Percentiles rank a stretch among this genome's conserved stretches.
These are phyloP conservation scores for Zygoascus ofunaensis DNA, from an alignment of 805 yeast genomes.

Conservation along the genomic window DNA sequence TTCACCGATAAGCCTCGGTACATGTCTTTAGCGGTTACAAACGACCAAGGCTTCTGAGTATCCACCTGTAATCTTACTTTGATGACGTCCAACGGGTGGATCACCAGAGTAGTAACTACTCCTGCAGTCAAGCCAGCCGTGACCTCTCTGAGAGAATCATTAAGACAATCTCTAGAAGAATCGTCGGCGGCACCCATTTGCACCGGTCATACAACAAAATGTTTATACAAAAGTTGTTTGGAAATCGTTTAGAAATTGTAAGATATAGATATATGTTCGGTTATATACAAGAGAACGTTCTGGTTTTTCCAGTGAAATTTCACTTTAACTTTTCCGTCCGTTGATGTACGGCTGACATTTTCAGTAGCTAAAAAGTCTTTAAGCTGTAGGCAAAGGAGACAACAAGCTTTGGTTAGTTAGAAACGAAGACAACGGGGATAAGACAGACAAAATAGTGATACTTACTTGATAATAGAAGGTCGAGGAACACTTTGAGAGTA, in stretches of 20 bases:
- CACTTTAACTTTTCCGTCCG: too few relatives aligned
- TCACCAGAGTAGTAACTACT: slow-evolving; percentile 60
- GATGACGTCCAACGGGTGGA: slow-evolving; percentile 84
- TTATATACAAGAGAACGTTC: too few relatives aligned
- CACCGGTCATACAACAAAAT: too few relatives aligned
- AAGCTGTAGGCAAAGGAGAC: slow-evolving; percentile 74
- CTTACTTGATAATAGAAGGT: slow-evolving; percentile 62
- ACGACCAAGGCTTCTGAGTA: background rate
- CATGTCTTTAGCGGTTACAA: background rate
- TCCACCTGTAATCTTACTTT: slow-evolving; percentile 73
- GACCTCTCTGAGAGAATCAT: slow-evolving; percentile 28
- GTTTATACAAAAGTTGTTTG: too few relatives aligned
- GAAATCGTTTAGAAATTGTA: too few relatives aligned
- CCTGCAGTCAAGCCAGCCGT: slow-evolving; percentile 78
- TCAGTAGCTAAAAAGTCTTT: too few relatives aligned
- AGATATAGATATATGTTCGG: too few relatives aligned
- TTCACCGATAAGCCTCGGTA: slow-evolving; percentile 80
- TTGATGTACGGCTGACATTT: too few relatives aligned
- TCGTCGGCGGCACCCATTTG: too few relatives aligned
- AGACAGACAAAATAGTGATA: background rate
- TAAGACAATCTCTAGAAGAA: too few relatives aligned
- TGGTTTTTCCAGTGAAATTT: too few relatives aligned
- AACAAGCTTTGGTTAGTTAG: slow-evolving; percentile 39
- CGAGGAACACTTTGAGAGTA: slow-evolving; percentile 74
- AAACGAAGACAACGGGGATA: background rate